Conservation (phyloP, 169 alveolate species). For the Plasmodium cynomolgi region DNA sequence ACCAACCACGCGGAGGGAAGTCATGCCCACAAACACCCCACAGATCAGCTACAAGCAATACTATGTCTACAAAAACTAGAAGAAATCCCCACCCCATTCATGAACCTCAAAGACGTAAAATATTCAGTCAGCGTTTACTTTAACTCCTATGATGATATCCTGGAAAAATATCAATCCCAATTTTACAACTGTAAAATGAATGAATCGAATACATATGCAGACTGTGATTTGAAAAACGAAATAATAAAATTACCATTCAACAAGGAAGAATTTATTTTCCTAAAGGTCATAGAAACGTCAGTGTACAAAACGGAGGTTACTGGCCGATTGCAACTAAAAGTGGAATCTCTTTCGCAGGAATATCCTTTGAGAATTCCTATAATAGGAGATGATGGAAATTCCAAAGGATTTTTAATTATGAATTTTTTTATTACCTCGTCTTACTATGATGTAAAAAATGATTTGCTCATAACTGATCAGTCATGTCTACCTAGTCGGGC, state of each 20-base stretch:
- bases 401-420: conserved; percentile 80
- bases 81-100: conserved; percentile 77
- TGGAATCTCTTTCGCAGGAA: conserved; percentile 79
- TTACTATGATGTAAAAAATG: conserved; percentile 76
- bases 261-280: conserved; percentile 80
- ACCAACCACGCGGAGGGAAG: not conserved
- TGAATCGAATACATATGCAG: conserved; percentile 58
- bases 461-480: conserved; percentile 59
- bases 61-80: conserved; percentile 80
- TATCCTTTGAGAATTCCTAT: conserved; percentile 82
- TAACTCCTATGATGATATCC: conserved; percentile 80
- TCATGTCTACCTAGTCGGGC: conserved; percentile 39
- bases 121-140: conserved; percentile 81
- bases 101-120: conserved; percentile 66
- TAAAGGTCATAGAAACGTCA: conserved; percentile 82
- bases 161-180: conserved; percentile 76
- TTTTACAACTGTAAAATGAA: conserved; percentile 76
- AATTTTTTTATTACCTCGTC: conserved; percentile 77
- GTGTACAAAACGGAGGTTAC: conserved; percentile 77
- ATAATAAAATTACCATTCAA: conserved; percentile 81
- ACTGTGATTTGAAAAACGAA: conserved; percentile 83
- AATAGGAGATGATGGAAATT: conserved; percentile 82
- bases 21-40: not conserved
- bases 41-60: conserved; percentile 54
- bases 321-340: conserved; percentile 83